Evolutionary conservation across 495 filamentous ascomycete genomes (phyloP), one percentile per base, ranked within the genome.

Genomic region (Penicillium argentinense): DNA sequence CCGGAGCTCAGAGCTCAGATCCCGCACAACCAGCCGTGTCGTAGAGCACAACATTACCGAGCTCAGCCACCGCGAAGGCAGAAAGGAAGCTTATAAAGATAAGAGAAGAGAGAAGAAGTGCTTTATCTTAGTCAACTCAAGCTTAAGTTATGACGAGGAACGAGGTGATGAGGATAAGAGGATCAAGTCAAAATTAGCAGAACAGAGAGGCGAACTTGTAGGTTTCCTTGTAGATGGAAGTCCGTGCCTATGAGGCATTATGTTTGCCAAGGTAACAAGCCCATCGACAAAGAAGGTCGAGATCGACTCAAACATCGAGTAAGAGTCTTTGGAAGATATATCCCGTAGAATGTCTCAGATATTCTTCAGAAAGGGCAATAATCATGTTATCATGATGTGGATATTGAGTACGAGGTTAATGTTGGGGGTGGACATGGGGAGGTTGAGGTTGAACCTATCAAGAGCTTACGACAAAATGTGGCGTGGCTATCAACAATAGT

Each of bases 11-110:
- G 27, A 13, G 39, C 39, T 42, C 39, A 11, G 27, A 13, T 22
- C 39, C 39, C 9, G 24, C 23, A 24, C 39, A 42, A 14, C 39
- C 39, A 16, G 39, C 39, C n/a, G 39, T 42, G 14, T 42, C 39
- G 39, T 42, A 42, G 23, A 42, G 39, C 23, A 42, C 39, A 24
- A 42, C 39, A 6, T 42, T 42, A 24, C 39, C 39, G 4, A 24
- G 39, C 18, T 42, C 19, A 24, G 39, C 39, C n/a, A 24, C 25
- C 4, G 39, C 39, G 3, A 42, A 24, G 39, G 39, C 39, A n/a
- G 39, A 26, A 16, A 42, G 39, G 23, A 42, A 24, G 39, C n/a
- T 29, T 18, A 42, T 16, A 7, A 42, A 2, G n/a, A 24, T 19
- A 6, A 42, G 25, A 9, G 39, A 6, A 42, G 25, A 9, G 39